Percentiles rank a stretch among this genome's conserved stretches.
Evolutionary conservation across 768 basidiomycete species (phyloP).

Genomic region (Punctularia strigosozonata): DNA sequence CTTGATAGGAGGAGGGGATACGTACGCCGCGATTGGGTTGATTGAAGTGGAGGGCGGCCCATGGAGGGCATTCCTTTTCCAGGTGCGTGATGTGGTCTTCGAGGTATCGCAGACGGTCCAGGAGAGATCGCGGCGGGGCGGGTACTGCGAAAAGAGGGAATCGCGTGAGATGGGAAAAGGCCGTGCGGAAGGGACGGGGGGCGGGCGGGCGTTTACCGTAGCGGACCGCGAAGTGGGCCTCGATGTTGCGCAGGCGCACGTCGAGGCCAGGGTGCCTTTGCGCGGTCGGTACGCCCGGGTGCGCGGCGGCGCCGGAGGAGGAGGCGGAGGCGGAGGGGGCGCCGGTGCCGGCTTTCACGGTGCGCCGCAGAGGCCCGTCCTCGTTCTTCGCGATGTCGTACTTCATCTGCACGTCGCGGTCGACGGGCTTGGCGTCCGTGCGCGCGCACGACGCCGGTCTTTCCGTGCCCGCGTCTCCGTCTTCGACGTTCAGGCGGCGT

Average conservation of each 20-base stretch:
- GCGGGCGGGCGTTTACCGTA: constrained; percentile 42
- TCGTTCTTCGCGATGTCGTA: constrained; percentile 83
- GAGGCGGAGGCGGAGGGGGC: not conserved
- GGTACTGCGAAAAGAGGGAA: constrained; percentile 55
- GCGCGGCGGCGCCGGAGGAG: not conserved
- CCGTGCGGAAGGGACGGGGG: not conserved
- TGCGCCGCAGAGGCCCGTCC: constrained; percentile 62
- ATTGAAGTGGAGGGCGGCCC: constrained; percentile 83
- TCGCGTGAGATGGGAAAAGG: not conserved
- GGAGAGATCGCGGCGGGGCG: constrained; percentile 50
- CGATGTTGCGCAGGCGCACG: constrained; percentile 54
- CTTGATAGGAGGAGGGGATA: constrained; percentile 8
- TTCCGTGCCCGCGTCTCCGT: constrained; percentile 16
- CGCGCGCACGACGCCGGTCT: constrained; percentile 55
- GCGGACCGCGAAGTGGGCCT: constrained; percentile 59
- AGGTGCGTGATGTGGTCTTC: constrained; percentile 70
- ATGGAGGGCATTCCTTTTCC: constrained; percentile 77
- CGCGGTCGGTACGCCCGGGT: constrained; percentile 15
- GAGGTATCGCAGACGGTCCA: constrained; percentile 53
- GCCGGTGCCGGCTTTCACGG: constrained; percentile 24
- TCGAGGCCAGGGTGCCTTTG: constrained; percentile 46
- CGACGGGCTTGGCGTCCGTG: constrained; percentile 55
- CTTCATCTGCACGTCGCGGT: constrained; percentile 72
- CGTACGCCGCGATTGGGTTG: constrained; percentile 73
- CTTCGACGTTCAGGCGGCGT: constrained; percentile 21